Percentiles rank a stretch among this genome's conserved stretches.
Conservation (phyloP, 2,329 filamentous ascomycete species). For the Colletotrichum truncatum region DNA sequence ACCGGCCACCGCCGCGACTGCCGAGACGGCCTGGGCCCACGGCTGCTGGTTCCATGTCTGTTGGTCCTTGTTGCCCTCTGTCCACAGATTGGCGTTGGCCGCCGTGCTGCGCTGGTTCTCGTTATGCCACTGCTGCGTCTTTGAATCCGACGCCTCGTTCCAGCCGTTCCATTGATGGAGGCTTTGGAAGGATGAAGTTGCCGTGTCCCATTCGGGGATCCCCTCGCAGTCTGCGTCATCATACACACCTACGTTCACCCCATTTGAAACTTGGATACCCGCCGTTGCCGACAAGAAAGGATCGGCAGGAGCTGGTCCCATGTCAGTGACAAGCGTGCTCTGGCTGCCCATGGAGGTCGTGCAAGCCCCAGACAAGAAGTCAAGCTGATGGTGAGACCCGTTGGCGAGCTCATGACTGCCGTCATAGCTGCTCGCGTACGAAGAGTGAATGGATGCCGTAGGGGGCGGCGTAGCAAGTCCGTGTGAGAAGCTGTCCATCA, state of each 20-base stretch:
- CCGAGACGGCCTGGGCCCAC: slow-evolving; percentile 43
- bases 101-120: slow-evolving; percentile 33
- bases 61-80: slow-evolving; percentile 36
- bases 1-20: slow-evolving; percentile 37
- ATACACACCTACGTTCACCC: slow-evolving; percentile 28
- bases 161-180: slow-evolving; percentile 32
- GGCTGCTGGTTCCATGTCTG: slow-evolving; percentile 42
- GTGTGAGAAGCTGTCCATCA: slow-evolving; percentile 61
- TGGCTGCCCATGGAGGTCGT: slow-evolving; percentile 31
- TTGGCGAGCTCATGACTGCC: slow-evolving; percentile 31
- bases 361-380: slow-evolving; percentile 27
- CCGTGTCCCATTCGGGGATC: slow-evolving; percentile 27
- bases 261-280: slow-evolving; percentile 31
- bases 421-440: slow-evolving; percentile 58
- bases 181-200: slow-evolving; percentile 23
- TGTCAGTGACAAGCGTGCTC: slow-evolving; percentile 30
- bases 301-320: slow-evolving; percentile 23
- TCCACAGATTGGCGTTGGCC: slow-evolving; percentile 39
- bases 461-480: slow-evolving; percentile 67
- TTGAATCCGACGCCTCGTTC: slow-evolving; percentile 25
- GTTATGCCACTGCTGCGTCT: slow-evolving; percentile 28
- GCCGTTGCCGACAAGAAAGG: slow-evolving; percentile 31
- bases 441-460: slow-evolving; percentile 58
- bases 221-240: slow-evolving; percentile 29
- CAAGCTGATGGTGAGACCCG: slow-evolving; percentile 30